Percentiles rank a stretch among this genome's conserved stretches.
phyloP scores from a whole-genome alignment of 2,329 filamentous ascomycete species.

The Polytolypa hystricis region DNA sequence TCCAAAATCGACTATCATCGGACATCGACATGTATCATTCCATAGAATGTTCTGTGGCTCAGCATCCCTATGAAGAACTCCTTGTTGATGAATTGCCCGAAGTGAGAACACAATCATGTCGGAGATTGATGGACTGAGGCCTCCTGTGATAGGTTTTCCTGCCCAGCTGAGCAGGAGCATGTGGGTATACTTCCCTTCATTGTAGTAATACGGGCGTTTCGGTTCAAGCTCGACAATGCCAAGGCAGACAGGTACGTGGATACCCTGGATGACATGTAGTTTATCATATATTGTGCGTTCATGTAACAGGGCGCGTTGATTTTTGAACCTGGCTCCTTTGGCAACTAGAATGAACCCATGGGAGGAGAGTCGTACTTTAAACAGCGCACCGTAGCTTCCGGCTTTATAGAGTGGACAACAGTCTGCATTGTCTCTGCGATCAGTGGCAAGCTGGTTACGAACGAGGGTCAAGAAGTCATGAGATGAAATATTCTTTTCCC shows the following conservation, averaged over 20 bases:
- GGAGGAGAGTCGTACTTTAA: conserved; percentile 7
- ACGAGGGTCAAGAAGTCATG: conserved; percentile 1
- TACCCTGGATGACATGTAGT: conserved; percentile 2
- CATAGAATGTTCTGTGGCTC: conserved; percentile 11
- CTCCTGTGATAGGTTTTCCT: background rate
- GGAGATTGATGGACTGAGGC: background rate
- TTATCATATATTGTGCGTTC: conserved; percentile 1
- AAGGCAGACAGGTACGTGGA: conserved; percentile 3
- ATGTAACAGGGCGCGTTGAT: background rate
- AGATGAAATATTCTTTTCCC: background rate
- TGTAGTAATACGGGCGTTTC: conserved; percentile 1
- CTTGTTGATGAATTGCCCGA: conserved; percentile 5
- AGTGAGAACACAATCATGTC: background rate
- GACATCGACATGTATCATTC: conserved; percentile 10
- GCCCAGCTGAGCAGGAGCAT: conserved; percentile 6
- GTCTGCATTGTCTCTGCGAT: conserved; percentile 5
- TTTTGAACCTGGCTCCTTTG: background rate
- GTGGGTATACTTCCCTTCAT: conserved; percentile 2
- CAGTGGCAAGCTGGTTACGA: conserved; percentile 6
- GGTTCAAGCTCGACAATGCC: background rate
- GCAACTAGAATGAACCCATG: conserved; percentile 6
- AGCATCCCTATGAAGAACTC: conserved; percentile 11
- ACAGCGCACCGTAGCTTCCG: conserved; percentile 5
- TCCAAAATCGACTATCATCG: conserved; percentile 6
- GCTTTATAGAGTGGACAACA: conserved; percentile 6